phyloP scores from a whole-genome alignment of 192 early-diverging fungal species.

The Coemansia sp. region DNA sequence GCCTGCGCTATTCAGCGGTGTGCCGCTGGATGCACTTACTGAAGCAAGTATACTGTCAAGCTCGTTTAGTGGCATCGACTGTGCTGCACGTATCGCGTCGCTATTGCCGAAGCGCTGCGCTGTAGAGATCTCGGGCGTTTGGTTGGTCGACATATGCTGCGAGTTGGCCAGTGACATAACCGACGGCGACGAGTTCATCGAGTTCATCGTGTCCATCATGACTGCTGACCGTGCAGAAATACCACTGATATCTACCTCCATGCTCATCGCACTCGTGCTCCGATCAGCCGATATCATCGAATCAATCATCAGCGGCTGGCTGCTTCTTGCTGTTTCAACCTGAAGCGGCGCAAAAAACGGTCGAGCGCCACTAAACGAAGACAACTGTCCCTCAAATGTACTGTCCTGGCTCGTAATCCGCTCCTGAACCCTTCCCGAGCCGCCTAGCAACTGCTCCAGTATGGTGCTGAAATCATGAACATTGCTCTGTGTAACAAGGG shows the following conservation, averaged over 20 bases:
- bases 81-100: background rate
- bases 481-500: slow-evolving; percentile 38
- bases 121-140: slow-evolving; percentile 23
- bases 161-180: slow-evolving; percentile 25
- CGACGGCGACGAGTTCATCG: slow-evolving; percentile 36
- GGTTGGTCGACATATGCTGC: slow-evolving; percentile 23
- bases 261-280: slow-evolving; percentile 3
- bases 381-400: background rate
- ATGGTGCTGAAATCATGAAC: slow-evolving; percentile 33
- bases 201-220: slow-evolving; percentile 19
- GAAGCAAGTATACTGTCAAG: slow-evolving; percentile 24
- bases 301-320: slow-evolving; percentile 1
- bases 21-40: slow-evolving; percentile 1
- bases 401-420: background rate
- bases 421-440: slow-evolving; percentile 20
- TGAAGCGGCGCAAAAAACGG: slow-evolving; percentile 3
- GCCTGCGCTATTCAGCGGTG: background rate
- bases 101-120: background rate
- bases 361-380: slow-evolving; percentile 10
- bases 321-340: background rate
- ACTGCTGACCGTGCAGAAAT: background rate
- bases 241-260: slow-evolving; percentile 1
- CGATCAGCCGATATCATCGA: background rate
- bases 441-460: slow-evolving; percentile 37
- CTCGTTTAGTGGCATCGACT: slow-evolving; percentile 11